Base-by-base conservation (phyloP, 176 grass and related monocot species). In the Lolium rigidum region DNA sequence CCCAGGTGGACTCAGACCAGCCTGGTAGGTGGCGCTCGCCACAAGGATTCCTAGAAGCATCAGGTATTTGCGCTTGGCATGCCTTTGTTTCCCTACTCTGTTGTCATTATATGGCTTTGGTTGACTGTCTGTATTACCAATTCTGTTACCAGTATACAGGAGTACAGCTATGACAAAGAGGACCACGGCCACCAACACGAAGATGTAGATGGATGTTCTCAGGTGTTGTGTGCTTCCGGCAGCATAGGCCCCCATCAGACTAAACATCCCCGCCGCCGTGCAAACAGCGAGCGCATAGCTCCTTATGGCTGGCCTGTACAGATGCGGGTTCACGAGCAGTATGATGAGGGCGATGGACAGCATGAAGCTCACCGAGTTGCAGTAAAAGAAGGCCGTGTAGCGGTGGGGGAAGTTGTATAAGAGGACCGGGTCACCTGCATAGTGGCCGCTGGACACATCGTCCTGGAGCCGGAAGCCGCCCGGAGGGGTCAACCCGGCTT, bases 341-440 rank as follows among this genome's bases (percentile, higher is more conserved):
- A 93, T 61, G 4, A 93, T 90, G 20, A 93, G 57, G 10, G 86
- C 70, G 0, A 93, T 26, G 1, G 91, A 90, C 9, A 82, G 38
- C 81, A 93, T 84, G 85, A 93, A 93, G 74, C 88, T 90, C 13
- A 86, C 17, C 0, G 88, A 85, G 0, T 93, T 93, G 70, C 88
- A 93, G 39, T 93, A 93, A 66, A 93, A 93, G 80, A 85, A 93
- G 14, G 84, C 77, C 1, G 10, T 47, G 49, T 93, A 93, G 1
- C 77, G 88, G 0, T 0, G 13, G 0, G 26, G 72, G 10, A 81
- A 81, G 76, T 74, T 77, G 24, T 87, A 44, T 0, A 62, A 46
- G 59, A 93, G 91, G 21, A 90, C 67, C 7, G 91, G 81, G 46
- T 31, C 69, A 9, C 91, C 91, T 0, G 84, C 66, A 0, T 9